Conservation (phyloP, 208 protist genomes). For the Trypanosoma conorhini region DNA sequence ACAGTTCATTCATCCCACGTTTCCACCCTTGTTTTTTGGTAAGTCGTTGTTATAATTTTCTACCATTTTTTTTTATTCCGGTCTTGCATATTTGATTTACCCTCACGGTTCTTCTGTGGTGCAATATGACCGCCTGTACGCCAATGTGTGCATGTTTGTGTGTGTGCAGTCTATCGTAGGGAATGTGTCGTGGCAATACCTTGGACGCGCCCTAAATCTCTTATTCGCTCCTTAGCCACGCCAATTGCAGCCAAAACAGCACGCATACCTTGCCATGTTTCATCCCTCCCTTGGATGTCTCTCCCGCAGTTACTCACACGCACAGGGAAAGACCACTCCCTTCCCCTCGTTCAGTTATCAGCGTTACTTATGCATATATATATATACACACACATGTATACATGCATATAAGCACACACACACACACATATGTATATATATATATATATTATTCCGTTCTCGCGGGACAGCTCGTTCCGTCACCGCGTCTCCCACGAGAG, state of each 20-base stretch:
- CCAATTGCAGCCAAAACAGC: neutral
- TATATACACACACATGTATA: neutral
- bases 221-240: slow-evolving; percentile 4
- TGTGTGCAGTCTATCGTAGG: neutral
- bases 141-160: neutral
- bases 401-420: too few species aligned
- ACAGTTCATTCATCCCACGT: too few species aligned
- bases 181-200: neutral
- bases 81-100: neutral
- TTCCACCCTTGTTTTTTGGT: too few species aligned
- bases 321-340: neutral
- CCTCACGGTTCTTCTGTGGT: neutral
- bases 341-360: neutral
- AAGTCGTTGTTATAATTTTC: neutral
- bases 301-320: too few species aligned
- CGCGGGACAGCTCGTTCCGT: neutral
- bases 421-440: too few species aligned
- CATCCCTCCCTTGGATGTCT: too few species aligned
- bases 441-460: neutral
- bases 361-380: neutral
- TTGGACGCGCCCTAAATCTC: neutral
- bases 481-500: neutral
- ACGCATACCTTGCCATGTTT: neutral
- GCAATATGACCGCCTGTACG: neutral
- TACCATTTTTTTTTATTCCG: neutral